Base-by-base conservation (phyloP, 2,329 filamentous ascomycete genomes). In the Fusarium albosuccineum region DNA sequence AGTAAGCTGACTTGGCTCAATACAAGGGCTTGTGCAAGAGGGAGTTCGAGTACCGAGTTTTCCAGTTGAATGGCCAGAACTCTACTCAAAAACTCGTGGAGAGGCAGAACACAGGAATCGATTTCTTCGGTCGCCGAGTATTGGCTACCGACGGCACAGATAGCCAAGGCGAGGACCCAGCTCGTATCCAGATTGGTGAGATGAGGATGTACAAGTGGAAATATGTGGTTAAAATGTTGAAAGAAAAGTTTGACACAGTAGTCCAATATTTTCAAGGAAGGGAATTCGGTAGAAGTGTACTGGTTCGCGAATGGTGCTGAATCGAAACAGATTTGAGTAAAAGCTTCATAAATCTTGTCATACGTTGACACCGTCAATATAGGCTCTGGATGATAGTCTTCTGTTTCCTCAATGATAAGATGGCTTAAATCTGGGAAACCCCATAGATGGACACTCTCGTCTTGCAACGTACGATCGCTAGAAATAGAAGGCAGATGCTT, bases 171-270 rank as follows among this genome's bases (percentile, higher is more conserved):
- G 9, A 75, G 50, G 4, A 69, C 34, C 73, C 71, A 75, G 11
- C 59, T 50, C 0, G 67, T 52, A 2, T 71, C 66, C 0, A 67
- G 7, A 4, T 59, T 52, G 1, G 57, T 49, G 2, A 62, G 11
- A 0, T 34, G 60, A 8, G 60, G 44, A 34, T 79, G 73, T 0
- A 77, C 68, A 14, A 79, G 72, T 2, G 77, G 74, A 6, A 79
- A 39, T 6, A 77, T 73, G 1, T 71, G 67, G 52, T 76, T 69
- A 40, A 79, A 78, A 33, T 77, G 64, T 14, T 74, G 66, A 52
- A 78, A 77, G 45, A 74, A 79, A 1, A 79, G 68, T 6, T 60
- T 69, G 26, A 75, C 62, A 37, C 77, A 78, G n/a, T 73, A 66
- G 40, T 77, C 71, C 34, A 78, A 51, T 2, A 76, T 64, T 6